Base-by-base conservation (phyloP, 1,284 basidiomycete genomes). In the Ustilago lituana region DNA sequence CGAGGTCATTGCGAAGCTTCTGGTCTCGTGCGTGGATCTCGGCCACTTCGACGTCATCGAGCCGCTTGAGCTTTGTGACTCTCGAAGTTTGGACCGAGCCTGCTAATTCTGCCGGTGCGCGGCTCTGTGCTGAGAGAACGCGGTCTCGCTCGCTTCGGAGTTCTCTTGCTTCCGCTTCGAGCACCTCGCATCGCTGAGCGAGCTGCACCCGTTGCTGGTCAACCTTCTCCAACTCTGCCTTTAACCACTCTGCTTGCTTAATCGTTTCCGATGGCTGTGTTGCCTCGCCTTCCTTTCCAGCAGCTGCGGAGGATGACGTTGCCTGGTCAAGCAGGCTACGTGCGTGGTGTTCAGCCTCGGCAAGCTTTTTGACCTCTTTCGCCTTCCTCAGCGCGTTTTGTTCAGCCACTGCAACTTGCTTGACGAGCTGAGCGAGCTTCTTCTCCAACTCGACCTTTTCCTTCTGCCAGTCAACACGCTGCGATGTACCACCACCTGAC, bases 381-480 rank as follows among this genome's bases (percentile, higher is more conserved):
- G 44, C 55, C 36, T 54, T 72, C 19, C 68, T 54, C 15, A 32
- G 46, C 19, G 50, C 27, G 9, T 52, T 63, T 22, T 67, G 29
- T 33, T 63, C 60, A 9, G 55, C 55, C 24, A 60, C 48, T 7
- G 56, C 69, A 2, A 72, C 33, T 24, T 60, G 45, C 20, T 56
- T 60, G 46, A 62, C 39, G 9, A 58, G 48, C 27, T 68, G 52
- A 12, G 55, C 41, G 20, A 70, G 53, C 33, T 61, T 64, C 48
- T 52, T 68, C 31, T 67, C 69, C 38, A 71, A 35, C 6, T 68
- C 65, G 2, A 35, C 23, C 38, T 60, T 72, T n/a, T 72, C 66
- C 24, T 51, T 54, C 26, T 68, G 55, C 69, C 64, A 68, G 40
- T 57, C 52, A 17, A 66, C 32, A 10, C 56, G 54, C n/a, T 60